Percentiles rank a stretch among this genome's conserved stretches.
Evolutionary conservation across 495 filamentous ascomycete species (phyloP).

Genomic region (Penicillium silybi): DNA sequence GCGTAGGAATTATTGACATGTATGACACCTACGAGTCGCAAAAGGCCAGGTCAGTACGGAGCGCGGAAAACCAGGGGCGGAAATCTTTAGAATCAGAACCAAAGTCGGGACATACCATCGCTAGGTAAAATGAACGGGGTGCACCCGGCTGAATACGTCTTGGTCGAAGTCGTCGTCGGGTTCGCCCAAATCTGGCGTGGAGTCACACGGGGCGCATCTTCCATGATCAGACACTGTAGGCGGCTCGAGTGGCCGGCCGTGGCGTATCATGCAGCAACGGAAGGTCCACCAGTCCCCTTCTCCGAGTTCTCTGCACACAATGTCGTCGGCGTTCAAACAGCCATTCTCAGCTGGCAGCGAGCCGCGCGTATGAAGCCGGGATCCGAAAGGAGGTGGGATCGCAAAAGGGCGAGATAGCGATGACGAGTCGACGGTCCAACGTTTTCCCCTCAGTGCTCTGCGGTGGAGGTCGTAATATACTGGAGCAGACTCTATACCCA

Average conservation of each 20-base stretch:
- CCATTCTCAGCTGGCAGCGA: conserved; percentile 14
- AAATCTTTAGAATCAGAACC: neutral
- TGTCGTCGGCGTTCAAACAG: conserved; percentile 3
- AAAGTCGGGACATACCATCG: conserved; percentile 31
- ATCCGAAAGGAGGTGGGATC: conserved; percentile 2
- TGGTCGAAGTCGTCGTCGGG: conserved; percentile 40
- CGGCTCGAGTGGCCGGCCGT: conserved; percentile 19
- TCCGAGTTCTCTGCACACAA: neutral
- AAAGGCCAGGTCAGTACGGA: neutral
- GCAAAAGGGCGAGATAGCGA: neutral
- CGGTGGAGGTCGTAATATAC: neutral
- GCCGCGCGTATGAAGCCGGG: conserved; percentile 10
- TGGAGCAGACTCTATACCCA: neutral
- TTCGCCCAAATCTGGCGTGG: conserved; percentile 53
- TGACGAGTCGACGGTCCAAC: neutral
- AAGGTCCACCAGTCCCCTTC: conserved; percentile 9
- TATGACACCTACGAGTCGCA: conserved; percentile 43
- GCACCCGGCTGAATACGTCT: conserved; percentile 45
- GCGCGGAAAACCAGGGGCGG: neutral
- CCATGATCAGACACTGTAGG: conserved; percentile 31
- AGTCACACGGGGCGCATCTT: conserved; percentile 31
- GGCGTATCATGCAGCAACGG: conserved; percentile 22
- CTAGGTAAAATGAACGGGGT: conserved; percentile 60
- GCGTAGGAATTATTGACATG: conserved; percentile 53
- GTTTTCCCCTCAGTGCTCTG: too few relatives aligned